Percentiles rank a stretch among this genome's conserved stretches.
phyloP scores from a whole-genome alignment of 257 asterid genomes.

The Solanum virginianum region DNA sequence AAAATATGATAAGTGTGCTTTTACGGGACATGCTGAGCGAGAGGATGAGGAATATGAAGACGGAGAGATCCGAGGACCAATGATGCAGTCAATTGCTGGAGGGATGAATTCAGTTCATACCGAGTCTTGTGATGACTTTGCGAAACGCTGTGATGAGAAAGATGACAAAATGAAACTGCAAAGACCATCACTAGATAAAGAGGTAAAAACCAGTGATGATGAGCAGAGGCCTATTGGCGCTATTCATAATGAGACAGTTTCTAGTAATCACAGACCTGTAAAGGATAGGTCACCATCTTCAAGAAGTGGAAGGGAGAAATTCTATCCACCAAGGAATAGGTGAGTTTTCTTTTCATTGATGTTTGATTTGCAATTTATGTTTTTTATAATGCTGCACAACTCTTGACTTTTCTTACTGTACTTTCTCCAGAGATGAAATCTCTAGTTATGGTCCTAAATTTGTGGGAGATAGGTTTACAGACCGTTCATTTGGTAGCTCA shows the following conservation, averaged over 20 bases:
- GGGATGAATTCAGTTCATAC: slow-evolving; percentile 15
- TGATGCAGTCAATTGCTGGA: slow-evolving; percentile 9
- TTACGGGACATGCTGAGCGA: slow-evolving; percentile 9
- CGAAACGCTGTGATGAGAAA: slow-evolving; percentile 16
- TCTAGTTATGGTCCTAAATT: slow-evolving; percentile 44
- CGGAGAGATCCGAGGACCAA: slow-evolving; percentile 67
- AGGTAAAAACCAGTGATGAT: slow-evolving; percentile 13
- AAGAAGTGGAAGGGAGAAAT: slow-evolving; percentile 45
- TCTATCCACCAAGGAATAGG: slow-evolving; percentile 47
- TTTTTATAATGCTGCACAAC: background rate
- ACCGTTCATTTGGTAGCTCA: slow-evolving; percentile 40
- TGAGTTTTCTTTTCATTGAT: slow-evolving; percentile 14
- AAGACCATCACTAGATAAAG: slow-evolving; percentile 8
- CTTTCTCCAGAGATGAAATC: slow-evolving; percentile 10
- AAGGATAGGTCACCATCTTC: slow-evolving; percentile 27
- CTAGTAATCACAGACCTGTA: slow-evolving; percentile 30
- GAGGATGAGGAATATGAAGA: slow-evolving; percentile 78
- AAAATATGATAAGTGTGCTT: slow-evolving; percentile 11
- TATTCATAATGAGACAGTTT: slow-evolving; percentile 12
- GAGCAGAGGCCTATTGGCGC: slow-evolving; percentile 17
- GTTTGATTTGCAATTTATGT: background rate
- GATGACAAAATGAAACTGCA: slow-evolving; percentile 11
- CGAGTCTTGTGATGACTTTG: slow-evolving; percentile 6
- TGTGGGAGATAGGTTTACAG: slow-evolving; percentile 36
- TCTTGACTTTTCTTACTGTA: background rate